Percentiles rank a stretch among this genome's conserved stretches.
phyloP scores from a whole-genome alignment of 1,284 basidiomycete genomes.

The Agroathelia rolfsii region DNA sequence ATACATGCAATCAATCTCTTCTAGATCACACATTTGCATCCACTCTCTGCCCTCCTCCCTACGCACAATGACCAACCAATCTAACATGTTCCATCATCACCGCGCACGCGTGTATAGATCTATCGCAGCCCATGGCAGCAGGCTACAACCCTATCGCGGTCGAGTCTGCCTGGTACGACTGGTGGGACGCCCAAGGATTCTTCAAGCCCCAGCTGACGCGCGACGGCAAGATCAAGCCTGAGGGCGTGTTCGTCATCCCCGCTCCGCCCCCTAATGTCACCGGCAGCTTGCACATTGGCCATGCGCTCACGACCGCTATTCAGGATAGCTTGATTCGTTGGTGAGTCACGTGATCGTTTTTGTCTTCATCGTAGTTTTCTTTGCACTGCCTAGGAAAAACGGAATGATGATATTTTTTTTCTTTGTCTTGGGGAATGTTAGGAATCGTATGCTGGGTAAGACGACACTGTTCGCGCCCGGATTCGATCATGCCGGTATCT shows the following conservation, averaged over 20 bases:
- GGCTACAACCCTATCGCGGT: slow-evolving; percentile 95
- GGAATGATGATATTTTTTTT: no score
- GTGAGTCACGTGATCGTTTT: slow-evolving; percentile 30
- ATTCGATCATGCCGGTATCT: slow-evolving; percentile 98
- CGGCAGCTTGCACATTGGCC: slow-evolving; percentile 93
- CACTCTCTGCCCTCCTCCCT: no score
- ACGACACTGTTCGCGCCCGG: slow-evolving; percentile 89
- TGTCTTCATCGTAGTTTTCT: no score
- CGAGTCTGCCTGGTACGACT: slow-evolving; percentile 96
- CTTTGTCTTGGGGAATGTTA: no score
- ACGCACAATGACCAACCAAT: no score
- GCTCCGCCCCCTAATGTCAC: slow-evolving; percentile 97
- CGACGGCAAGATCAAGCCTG: slow-evolving; percentile 46
- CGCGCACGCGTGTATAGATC: slow-evolving; percentile 48
- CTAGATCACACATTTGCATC: no score
- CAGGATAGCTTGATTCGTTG: slow-evolving; percentile 87
- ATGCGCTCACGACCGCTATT: slow-evolving; percentile 88
- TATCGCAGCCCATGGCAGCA: slow-evolving; percentile 78
- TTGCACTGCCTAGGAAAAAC: no score
- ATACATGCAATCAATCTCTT: no score
- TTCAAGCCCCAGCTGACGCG: slow-evolving; percentile 72
- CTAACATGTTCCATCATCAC: no score
- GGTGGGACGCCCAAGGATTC: slow-evolving; percentile 90
- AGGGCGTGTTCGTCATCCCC: slow-evolving; percentile 81
- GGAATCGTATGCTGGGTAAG: slow-evolving; percentile 95